Percentiles rank a stretch among this genome's conserved stretches.
phyloP scores from a whole-genome alignment of 1,284 basidiomycete species.

The Ceratobasidium sp. region DNA sequence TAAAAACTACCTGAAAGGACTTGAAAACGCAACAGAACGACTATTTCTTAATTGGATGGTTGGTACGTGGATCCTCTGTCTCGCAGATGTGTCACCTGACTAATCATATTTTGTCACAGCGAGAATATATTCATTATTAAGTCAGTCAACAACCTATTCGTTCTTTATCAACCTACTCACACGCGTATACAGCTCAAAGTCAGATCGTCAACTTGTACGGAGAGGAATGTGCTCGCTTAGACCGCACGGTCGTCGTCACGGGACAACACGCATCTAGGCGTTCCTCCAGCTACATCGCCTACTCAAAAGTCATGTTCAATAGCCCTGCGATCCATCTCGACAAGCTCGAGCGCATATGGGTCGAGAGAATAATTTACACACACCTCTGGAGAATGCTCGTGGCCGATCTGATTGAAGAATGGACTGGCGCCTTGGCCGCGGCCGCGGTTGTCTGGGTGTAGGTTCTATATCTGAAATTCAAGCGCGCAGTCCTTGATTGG shows the following conservation, averaged over 20 bases:
- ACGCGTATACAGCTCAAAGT: conserved; percentile 25
- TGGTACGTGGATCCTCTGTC: conserved; percentile 3
- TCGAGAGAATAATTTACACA: conserved; percentile 37
- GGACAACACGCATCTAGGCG: conserved; percentile 9
- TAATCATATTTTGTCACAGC: conserved; percentile 19
- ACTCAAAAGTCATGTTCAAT: conserved; percentile 14
- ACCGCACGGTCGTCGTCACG: conserved; percentile 16
- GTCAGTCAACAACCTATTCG: not conserved
- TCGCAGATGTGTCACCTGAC: not conserved
- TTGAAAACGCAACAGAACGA: conserved; percentile 7
- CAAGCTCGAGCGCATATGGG: conserved; percentile 31
- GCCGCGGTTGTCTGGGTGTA: conserved; percentile 36
- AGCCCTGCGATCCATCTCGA: conserved; percentile 12
- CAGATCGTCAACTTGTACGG: conserved; percentile 35
- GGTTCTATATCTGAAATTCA: not conserved
- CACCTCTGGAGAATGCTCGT: conserved; percentile 39
- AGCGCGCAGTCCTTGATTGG: not conserved
- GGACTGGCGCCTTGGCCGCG: conserved; percentile 22
- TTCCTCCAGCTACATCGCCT: not conserved
- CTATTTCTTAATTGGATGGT: conserved; percentile 27
- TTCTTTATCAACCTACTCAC: not conserved
- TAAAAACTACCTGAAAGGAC: conserved; percentile 19
- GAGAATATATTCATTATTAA: conserved; percentile 22
- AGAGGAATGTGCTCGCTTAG: conserved; percentile 21
- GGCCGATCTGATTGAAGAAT: conserved; percentile 26